phyloP scores from a whole-genome alignment of 148 eudicot species.

The Camellia japonica region DNA sequence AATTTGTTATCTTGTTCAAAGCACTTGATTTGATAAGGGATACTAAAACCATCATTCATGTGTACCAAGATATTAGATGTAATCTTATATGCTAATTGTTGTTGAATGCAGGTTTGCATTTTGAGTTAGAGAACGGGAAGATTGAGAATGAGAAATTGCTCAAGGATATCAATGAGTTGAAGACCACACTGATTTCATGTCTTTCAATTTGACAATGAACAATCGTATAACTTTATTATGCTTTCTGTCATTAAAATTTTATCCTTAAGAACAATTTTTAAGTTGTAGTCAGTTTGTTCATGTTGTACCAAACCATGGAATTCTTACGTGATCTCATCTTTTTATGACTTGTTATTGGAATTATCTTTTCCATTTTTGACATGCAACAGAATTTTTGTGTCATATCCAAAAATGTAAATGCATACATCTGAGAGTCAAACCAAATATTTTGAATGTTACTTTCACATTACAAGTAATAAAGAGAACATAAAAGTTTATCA shows the following conservation, averaged over 20 bases:
- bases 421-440: no score
- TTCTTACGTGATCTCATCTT: neutral
- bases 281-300: neutral
- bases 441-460: no score
- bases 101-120: constrained; percentile 37
- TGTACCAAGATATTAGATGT: neutral
- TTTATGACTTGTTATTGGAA: neutral
- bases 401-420: no score
- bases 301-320: neutral
- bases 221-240: neutral
- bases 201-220: constrained; percentile 20
- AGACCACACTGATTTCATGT: constrained; percentile 40
- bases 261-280: neutral
- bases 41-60: neutral
- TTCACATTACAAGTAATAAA: no score
- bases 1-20: neutral
- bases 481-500: no score
- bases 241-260: neutral
- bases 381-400: no score
- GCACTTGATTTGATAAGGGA: neutral
- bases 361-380: neutral
- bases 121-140: constrained; percentile 39
- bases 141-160: constrained; percentile 48
- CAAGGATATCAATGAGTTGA: constrained; percentile 47
- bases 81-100: neutral